Evolutionary conservation across 768 basidiomycete genomes (phyloP), one percentile per base, ranked within the genome.

Genomic region (Amanita thiersii): DNA sequence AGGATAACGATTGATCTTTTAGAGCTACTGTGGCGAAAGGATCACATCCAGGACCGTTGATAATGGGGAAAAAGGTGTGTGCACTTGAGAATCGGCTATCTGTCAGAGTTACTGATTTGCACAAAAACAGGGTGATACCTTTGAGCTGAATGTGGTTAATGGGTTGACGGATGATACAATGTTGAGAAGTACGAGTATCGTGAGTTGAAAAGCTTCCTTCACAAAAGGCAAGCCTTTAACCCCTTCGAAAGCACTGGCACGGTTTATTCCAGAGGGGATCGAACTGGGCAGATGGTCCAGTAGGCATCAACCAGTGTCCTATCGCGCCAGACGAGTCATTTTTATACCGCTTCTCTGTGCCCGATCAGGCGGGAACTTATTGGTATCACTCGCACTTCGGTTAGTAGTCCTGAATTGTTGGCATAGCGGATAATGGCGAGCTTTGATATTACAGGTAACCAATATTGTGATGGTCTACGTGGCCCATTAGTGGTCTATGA

Each of bases 151-250:
- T 37, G 73, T 79, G 3, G 56, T 64, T 11, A 65, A 75, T 44
- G 19, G 51, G n/a, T 59, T 79, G 15, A 61, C 57, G 0, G 72
- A 80, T 32, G 59, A 62, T 1, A 59, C 67, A 0, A 74, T 79
- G 75, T 45, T 67, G 23, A 63, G 61, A 28, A 58, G 55, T 3
- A 78, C 77, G 5, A 72, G 66, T 24, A 68, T 79, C 20, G 75
- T 76, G 28, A 46, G 70, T 50, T 32, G 33, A 10, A 28, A 35
- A n/a, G 10, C 20, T 23, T 23, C 26, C 24, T 2, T 26, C 7
- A 23, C 11, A 20, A 37, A 9, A 15, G 10, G 9, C 8, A 15
- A 24, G 2, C 26, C 25, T 18, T 31, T 30, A 24, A 31, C 18
- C 28, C 14, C 15, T 5, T 14, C 14, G 4, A 50, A 18, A 77